These are phyloP conservation scores for Novakomyces olei DNA, from an alignment of 805 yeast genomes.

Conservation along the genomic window DNA sequence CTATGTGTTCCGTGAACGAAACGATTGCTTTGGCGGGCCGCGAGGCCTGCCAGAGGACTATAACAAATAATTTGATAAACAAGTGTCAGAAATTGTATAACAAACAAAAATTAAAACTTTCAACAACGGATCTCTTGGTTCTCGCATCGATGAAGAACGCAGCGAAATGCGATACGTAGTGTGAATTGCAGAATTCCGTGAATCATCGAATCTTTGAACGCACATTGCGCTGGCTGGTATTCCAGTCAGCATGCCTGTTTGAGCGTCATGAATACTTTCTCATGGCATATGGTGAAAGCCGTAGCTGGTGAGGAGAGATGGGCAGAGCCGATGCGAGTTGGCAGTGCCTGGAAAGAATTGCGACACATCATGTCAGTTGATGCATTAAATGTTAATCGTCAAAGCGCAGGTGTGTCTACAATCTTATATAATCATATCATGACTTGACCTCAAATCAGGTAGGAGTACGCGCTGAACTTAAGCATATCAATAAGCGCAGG, in stretches of 20 bases:
- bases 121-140: slow-evolving; percentile 24
- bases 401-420: background rate
- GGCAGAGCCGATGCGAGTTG: background rate
- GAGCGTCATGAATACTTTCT: slow-evolving; percentile 22
- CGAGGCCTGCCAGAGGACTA: too few relatives aligned
- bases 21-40: too few relatives aligned
- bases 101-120: slow-evolving; percentile 17
- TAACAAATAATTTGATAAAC: too few relatives aligned
- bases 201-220: slow-evolving; percentile 26
- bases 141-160: slow-evolving; percentile 27
- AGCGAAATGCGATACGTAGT: slow-evolving; percentile 24
- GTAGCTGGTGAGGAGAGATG: background rate
- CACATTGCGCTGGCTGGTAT: slow-evolving; percentile 25
- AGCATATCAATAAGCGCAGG: slow-evolving; percentile 25
- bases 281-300: slow-evolving; percentile 11
- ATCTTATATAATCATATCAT: slow-evolving; percentile 10
- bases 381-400: slow-evolving; percentile 9
- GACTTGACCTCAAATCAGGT: slow-evolving; percentile 19
- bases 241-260: slow-evolving; percentile 21
- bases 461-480: slow-evolving; percentile 21
- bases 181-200: slow-evolving; percentile 21
- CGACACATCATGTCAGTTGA: background rate
- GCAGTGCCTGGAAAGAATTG: background rate
- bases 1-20: too few relatives aligned
- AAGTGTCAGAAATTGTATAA: background rate